Conservation (phyloP, 75 land plant species). For the Larix kaempferi region DNA sequence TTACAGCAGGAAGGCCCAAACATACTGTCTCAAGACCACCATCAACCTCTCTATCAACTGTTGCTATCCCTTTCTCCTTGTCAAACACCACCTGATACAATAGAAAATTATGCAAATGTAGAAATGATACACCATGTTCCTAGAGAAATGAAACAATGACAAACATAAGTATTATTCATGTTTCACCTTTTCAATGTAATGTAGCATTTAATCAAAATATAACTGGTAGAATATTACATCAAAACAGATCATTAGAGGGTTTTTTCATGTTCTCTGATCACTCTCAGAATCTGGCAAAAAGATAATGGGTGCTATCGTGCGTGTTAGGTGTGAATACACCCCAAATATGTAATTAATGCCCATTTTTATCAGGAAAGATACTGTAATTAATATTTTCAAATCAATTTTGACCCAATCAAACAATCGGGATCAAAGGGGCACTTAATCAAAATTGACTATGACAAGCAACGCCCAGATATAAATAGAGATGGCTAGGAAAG, state of each 20-base stretch:
- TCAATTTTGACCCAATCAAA: too few relatives aligned
- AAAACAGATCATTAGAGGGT: not conserved
- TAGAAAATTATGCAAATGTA: not conserved
- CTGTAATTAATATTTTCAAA: not conserved
- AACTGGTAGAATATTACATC: not conserved
- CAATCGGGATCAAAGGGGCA: too few relatives aligned
- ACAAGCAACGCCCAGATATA: too few relatives aligned
- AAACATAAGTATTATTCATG: not conserved
- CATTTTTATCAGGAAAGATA: not conserved
- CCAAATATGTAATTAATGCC: too few relatives aligned
- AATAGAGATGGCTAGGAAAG: too few relatives aligned
- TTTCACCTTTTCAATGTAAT: not conserved
- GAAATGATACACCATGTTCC: not conserved
- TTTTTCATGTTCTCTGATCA: not conserved
- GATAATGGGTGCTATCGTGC: not conserved
- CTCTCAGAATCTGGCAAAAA: not conserved
- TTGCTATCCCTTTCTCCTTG: conserved; percentile 57
- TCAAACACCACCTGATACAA: conserved; percentile 62
- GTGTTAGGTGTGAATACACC: too few relatives aligned
- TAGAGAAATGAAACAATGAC: not conserved
- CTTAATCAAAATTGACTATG: too few relatives aligned
- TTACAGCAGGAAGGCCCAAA: conserved; percentile 80
- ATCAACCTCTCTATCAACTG: conserved; percentile 92
- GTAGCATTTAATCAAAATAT: not conserved
- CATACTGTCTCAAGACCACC: conserved; percentile 79